These are phyloP conservation scores for Acer yangbiense DNA, from an alignment of 345 rosid species.

Conservation along the genomic window DNA sequence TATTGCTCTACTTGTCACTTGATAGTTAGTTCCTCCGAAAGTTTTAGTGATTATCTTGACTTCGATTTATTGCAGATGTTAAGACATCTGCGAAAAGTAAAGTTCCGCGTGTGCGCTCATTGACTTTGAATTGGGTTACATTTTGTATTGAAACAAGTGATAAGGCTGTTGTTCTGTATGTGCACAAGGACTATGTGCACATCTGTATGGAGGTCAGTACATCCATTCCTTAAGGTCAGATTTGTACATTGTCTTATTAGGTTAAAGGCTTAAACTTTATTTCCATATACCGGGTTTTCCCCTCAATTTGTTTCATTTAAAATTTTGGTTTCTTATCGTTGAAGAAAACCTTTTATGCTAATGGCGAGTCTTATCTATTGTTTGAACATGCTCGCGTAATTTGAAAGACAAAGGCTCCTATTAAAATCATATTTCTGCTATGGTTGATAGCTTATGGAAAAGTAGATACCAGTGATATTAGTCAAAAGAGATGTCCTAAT, in stretches of 20 bases:
- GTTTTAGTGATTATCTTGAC: not conserved
- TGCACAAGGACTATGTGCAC: slow-evolving; percentile 94
- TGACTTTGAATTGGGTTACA: slow-evolving; percentile 94
- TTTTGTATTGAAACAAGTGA: slow-evolving; percentile 91
- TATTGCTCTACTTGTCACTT: not conserved
- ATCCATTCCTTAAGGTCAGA: slow-evolving; percentile 8
- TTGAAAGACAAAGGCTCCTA: not conserved
- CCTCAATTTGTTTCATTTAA: not conserved
- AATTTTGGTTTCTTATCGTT: not conserved
- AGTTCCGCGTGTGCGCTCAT: slow-evolving; percentile 99
- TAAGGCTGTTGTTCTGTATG: slow-evolving; percentile 85
- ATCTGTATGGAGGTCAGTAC: slow-evolving; percentile 93
- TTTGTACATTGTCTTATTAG: slow-evolving; percentile 2
- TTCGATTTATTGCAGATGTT: slow-evolving; percentile 65
- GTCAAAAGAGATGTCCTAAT: not conserved
- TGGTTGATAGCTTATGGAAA: not conserved
- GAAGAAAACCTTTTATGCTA: not conserved
- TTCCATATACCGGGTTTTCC: not conserved
- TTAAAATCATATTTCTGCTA: not conserved
- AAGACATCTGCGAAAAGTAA: slow-evolving; percentile 84
- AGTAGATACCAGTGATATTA: not conserved
- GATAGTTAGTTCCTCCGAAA: slow-evolving; percentile 9
- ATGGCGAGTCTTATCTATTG: not conserved
- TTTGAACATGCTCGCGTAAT: not conserved
- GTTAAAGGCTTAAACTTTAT: not conserved